Conservation (phyloP, 208 protist genomes). For the Trypanosomatidae sp. region DNA sequence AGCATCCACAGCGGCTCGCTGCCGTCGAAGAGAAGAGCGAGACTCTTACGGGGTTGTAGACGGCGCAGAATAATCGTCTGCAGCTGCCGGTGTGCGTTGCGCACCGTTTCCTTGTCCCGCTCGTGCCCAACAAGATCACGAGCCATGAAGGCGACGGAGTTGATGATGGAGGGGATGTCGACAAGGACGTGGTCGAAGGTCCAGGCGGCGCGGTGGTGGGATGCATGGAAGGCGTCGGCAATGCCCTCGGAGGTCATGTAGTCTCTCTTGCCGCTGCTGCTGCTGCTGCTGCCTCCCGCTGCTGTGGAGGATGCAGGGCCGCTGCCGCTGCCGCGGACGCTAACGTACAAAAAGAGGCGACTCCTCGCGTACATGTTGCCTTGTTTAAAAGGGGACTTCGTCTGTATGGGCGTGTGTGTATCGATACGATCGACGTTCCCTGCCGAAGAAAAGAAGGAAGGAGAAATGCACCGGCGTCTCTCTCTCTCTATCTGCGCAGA, state of each 20-base stretch:
- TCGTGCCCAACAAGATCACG: slow-evolving; percentile 65
- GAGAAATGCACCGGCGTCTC: no score
- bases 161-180: slow-evolving; percentile 47
- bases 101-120: slow-evolving; percentile 60
- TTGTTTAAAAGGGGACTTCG: no score
- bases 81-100: slow-evolving; percentile 55
- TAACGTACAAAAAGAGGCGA: slow-evolving; percentile 21
- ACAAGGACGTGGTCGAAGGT: slow-evolving; percentile 70
- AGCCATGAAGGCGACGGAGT: slow-evolving; percentile 40
- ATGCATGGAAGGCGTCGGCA: slow-evolving; percentile 51
- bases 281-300: no score
- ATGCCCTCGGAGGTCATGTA: slow-evolving; percentile 43
- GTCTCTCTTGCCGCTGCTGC: neutral
- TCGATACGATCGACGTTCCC: no score
- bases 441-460: no score
- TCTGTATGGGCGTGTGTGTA: no score
- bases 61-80: slow-evolving; percentile 51
- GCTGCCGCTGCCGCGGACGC: slow-evolving; percentile 1
- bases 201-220: slow-evolving; percentile 36
- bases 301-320: no score
- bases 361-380: slow-evolving; percentile 1
- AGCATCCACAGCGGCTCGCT: slow-evolving; percentile 74
- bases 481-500: no score
- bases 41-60: slow-evolving; percentile 55
- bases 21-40: slow-evolving; percentile 71